Evolutionary conservation across 192 early-diverging fungal genomes (phyloP).

Genomic region (Coemansia sp.): DNA sequence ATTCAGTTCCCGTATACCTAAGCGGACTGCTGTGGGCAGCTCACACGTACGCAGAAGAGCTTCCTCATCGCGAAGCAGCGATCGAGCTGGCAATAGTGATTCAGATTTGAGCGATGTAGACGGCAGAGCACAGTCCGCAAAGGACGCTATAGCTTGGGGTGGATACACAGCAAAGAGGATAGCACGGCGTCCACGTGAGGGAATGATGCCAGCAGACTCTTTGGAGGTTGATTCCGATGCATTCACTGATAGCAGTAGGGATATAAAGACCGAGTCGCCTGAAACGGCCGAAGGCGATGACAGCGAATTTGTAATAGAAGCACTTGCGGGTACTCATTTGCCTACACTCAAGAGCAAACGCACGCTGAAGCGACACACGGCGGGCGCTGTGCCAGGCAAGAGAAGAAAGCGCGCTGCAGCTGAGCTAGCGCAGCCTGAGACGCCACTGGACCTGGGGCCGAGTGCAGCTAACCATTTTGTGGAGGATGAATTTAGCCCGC

Average conservation of each 20-base stretch:
- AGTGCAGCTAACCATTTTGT: not conserved
- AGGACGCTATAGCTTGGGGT: not conserved
- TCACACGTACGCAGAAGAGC: not conserved
- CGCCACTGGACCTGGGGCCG: conserved; percentile 9
- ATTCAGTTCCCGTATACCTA: not conserved
- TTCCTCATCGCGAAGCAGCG: not conserved
- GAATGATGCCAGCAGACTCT: not conserved
- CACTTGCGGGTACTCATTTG: not conserved
- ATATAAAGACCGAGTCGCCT: not conserved
- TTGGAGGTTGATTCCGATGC: not conserved
- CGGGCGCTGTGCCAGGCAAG: conserved; percentile 2
- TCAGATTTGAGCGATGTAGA: conserved; percentile 7
- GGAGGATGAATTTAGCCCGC: conserved; percentile 20
- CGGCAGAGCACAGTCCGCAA: not conserved
- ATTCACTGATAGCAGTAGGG: not conserved
- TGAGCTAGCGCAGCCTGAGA: conserved; percentile 26
- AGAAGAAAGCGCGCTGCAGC: conserved; percentile 8
- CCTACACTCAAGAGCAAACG: not conserved
- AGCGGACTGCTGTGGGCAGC: not conserved
- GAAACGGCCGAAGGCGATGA: conserved; percentile 4
- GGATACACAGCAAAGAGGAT: not conserved
- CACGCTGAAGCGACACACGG: conserved; percentile 6
- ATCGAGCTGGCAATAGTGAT: not conserved
- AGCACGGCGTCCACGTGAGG: not conserved
- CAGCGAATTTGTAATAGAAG: not conserved